phyloP scores from a whole-genome alignment of 495 filamentous ascomycete genomes.

The Cercophora sp. region DNA sequence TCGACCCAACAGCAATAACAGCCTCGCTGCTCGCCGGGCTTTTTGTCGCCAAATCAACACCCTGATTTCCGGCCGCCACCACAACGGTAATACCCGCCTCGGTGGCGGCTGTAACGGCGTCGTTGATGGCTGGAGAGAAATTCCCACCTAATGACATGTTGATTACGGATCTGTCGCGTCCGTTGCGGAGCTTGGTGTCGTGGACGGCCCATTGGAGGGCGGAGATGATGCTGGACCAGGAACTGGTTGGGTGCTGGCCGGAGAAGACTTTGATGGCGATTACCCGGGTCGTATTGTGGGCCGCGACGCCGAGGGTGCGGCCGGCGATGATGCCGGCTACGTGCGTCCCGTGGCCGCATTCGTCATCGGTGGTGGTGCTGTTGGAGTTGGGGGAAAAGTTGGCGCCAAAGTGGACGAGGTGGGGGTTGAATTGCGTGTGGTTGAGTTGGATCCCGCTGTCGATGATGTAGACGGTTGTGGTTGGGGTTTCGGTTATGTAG shows the following conservation, averaged over 20 bases:
- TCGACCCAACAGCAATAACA: conserved; percentile 54
- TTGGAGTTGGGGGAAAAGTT: conserved; percentile 1
- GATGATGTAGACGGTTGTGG: conserved; percentile 53
- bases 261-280: conserved; percentile 58
- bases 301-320: conserved; percentile 56
- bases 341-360: conserved; percentile 62
- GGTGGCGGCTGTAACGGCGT: conserved; percentile 41
- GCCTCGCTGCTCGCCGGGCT: conserved; percentile 50
- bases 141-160: conserved; percentile 51
- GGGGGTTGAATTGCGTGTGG: conserved; percentile 51
- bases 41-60: conserved; percentile 29
- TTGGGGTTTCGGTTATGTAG: conserved; percentile 54
- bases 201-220: conserved; percentile 30
- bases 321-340: conserved; percentile 57
- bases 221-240: too few species aligned
- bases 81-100: conserved; percentile 41
- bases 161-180: conserved; percentile 35
- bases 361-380: conserved; percentile 18
- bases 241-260: not conserved
- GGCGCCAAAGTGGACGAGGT: conserved; percentile 26
- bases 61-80: conserved; percentile 46
- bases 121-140: conserved; percentile 46
- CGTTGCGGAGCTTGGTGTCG: conserved; percentile 37
- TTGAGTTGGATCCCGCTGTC: conserved; percentile 51
- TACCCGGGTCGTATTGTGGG: conserved; percentile 55